These are phyloP conservation scores for Penicillium aurantiogriseum DNA, from an alignment of 2,329 filamentous ascomycete species.

Conservation along the genomic window DNA sequence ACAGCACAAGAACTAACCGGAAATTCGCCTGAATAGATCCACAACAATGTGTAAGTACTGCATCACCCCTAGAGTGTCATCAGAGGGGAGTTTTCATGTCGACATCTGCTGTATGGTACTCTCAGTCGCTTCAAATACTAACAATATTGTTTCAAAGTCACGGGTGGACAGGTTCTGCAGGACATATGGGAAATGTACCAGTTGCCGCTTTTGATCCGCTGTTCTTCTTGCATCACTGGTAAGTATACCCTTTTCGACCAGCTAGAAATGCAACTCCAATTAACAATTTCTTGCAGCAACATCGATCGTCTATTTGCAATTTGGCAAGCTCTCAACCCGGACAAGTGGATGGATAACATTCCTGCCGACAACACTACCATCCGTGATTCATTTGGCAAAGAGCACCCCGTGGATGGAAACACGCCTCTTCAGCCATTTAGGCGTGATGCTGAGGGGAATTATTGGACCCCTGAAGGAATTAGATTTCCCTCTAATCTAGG, in stretches of 20 bases:
- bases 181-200: conserved; percentile 70
- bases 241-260: neutral
- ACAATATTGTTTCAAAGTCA: conserved; percentile 26
- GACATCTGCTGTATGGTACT: neutral
- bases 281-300: conserved; percentile 2
- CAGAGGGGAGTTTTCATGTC: no score
- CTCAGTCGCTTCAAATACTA: neutral
- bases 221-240: conserved; percentile 71
- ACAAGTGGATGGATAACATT: conserved; percentile 7
- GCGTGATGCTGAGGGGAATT: neutral
- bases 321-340: conserved; percentile 13
- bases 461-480: conserved; percentile 5
- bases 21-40: conserved; percentile 24
- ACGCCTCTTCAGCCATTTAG: conserved; percentile 9
- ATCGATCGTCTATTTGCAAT: conserved; percentile 18
- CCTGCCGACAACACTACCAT: conserved; percentile 6
- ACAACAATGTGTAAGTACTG: conserved; percentile 40
- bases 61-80: neutral
- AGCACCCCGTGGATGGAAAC: neutral
- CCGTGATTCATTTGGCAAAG: conserved; percentile 2
- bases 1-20: neutral
- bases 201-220: conserved; percentile 77
- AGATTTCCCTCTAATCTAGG: conserved; percentile 3
- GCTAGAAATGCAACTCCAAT: neutral
- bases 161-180: conserved; percentile 56